Base-by-base conservation (phyloP, 768 basidiomycete species). In the Ephemerocybe angulata region DNA sequence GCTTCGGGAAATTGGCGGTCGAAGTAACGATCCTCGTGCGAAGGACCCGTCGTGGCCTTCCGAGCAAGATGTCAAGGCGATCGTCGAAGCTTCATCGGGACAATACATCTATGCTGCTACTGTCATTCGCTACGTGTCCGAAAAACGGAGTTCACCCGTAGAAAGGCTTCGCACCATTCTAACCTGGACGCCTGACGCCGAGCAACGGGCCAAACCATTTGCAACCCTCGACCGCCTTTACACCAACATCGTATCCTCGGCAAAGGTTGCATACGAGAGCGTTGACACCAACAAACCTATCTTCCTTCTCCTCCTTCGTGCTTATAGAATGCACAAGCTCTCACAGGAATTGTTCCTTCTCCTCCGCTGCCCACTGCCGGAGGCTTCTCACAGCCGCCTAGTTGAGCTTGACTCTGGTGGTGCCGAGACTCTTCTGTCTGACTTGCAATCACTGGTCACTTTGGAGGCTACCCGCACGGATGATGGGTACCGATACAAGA, bases 31-130 rank as follows among this genome's bases (percentile, higher is more conserved):
- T 21, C 24, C 19, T 13, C 24, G 24, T 13, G 4, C 24, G 25
- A 22, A 28, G 37, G 40, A 25, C 28, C 33, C 22, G 25, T 12
- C 2, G 12, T 63, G 62, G 62, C 59, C 59, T 30, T 17, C 55
- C 15, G 46, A 53, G 28, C 43, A 48, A 3, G 53, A 31, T 6
- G 22, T 57, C 25, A 25, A 44, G 15, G 40, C 46, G 4, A 42
- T 63, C n/a, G 55, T 63, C 25, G 33, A 42, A 5, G 40, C 33
- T 3, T 52, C 62, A 1, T 60, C 57, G 8, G 57, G 58, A 2
- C 59, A 57, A 28, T 63, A 60, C 41, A 38, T 60, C 35, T 63
- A 55, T 44, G 59, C 57, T 2, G 53, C 57, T 15, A 60, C 58
- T 0, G 55, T 48, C 4, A 24, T 57, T n/a, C 51, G 52, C 25